These are phyloP conservation scores for Phytopythium vexans DNA, from an alignment of 352 stramenopile genomes.

Conservation along the genomic window DNA sequence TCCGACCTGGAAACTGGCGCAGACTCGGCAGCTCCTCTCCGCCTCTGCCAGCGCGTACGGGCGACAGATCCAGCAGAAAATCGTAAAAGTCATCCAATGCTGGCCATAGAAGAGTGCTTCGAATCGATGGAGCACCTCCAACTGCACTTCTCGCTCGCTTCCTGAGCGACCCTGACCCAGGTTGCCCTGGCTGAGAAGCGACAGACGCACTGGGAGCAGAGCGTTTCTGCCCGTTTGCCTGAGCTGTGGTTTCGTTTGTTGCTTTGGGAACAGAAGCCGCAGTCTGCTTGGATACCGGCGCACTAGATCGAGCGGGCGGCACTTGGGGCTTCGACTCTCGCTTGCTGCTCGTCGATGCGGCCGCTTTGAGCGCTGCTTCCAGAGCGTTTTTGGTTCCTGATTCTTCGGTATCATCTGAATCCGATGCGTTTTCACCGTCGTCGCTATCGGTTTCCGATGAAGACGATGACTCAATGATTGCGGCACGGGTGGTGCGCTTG, in stretches of 20 bases:
- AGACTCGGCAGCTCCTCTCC: slow-evolving; percentile 29
- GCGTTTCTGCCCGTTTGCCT: no score
- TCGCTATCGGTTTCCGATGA: slow-evolving; percentile 36
- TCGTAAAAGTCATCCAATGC: slow-evolving; percentile 74
- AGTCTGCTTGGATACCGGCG: no score
- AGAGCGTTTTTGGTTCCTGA: slow-evolving; percentile 32
- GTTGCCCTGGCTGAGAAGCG: background rate
- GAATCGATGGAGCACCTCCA: background rate
- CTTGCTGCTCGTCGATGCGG: slow-evolving; percentile 6
- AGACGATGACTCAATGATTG: slow-evolving; percentile 15
- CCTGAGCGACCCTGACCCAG: no score
- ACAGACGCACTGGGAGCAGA: background rate
- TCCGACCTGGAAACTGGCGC: slow-evolving; percentile 21
- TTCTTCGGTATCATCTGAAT: slow-evolving; percentile 1
- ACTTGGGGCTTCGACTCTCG: slow-evolving; percentile 1
- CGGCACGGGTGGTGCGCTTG: slow-evolving; percentile 11
- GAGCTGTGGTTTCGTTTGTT: no score
- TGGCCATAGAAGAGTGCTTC: slow-evolving; percentile 68
- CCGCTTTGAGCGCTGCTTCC: slow-evolving; percentile 54
- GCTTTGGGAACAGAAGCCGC: no score
- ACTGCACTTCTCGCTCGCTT: no score
- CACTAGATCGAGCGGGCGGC: background rate
- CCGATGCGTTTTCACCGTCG: slow-evolving; percentile 21
- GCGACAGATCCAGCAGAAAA: slow-evolving; percentile 63
- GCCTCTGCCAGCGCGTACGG: slow-evolving; percentile 32